phyloP scores from a whole-genome alignment of 805 yeast genomes.

The Starmerella scarabaei region DNA sequence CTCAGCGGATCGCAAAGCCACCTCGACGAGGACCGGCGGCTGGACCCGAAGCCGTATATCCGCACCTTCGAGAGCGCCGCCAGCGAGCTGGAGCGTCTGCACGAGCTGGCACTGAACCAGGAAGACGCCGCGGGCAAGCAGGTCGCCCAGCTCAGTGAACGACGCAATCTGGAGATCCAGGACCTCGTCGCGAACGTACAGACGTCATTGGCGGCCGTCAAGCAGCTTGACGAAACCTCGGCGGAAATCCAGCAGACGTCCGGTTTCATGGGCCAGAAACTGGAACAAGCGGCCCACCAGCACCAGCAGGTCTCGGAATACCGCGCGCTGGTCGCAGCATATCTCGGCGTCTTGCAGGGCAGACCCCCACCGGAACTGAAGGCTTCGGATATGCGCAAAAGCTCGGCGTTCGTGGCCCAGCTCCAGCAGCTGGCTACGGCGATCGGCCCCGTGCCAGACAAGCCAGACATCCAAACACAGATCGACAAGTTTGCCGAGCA shows the following conservation, averaged over 20 bases:
- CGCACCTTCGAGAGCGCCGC: slow-evolving; percentile 82
- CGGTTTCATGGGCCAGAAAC: slow-evolving; percentile 23
- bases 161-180: slow-evolving; percentile 56
- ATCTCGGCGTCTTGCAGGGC: slow-evolving; percentile 58
- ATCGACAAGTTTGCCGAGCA: slow-evolving; percentile 63
- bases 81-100: slow-evolving; percentile 51
- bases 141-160: slow-evolving; percentile 47
- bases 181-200: slow-evolving; percentile 39
- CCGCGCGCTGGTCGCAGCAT: slow-evolving; percentile 60
- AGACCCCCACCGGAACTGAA: slow-evolving; percentile 41
- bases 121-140: slow-evolving; percentile 42
- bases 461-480: slow-evolving; percentile 26
- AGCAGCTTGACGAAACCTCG: slow-evolving; percentile 26
- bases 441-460: slow-evolving; percentile 29
- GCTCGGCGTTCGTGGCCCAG: slow-evolving; percentile 59
- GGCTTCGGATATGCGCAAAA: slow-evolving; percentile 45
- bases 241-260: slow-evolving; percentile 25
- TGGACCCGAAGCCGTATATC: slow-evolving; percentile 90
- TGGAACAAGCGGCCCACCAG: slow-evolving; percentile 39
- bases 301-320: slow-evolving; percentile 63
- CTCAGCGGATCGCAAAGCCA: slow-evolving; percentile 53
- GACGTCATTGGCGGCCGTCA: slow-evolving; percentile 26
- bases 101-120: slow-evolving; percentile 40
- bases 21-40: slow-evolving; percentile 23
- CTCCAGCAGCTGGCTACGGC: slow-evolving; percentile 52